Evolutionary conservation across 192 early-diverging fungal species (phyloP).

Genomic region (Coemansia sp.): DNA sequence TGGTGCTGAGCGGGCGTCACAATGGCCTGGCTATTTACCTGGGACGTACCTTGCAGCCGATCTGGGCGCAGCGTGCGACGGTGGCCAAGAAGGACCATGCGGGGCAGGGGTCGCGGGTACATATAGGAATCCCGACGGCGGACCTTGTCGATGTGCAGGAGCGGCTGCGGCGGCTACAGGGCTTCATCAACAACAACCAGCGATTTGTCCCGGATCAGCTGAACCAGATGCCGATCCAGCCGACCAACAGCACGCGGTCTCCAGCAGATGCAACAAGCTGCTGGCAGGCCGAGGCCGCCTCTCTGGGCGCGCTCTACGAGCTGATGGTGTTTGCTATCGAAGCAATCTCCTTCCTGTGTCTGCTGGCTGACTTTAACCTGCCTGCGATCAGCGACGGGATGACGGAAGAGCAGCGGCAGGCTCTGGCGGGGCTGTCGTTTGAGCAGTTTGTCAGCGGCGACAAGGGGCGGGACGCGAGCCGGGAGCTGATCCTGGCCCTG

Average conservation of each 20-base stretch:
- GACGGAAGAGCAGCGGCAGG: constrained; percentile 42
- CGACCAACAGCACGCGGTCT: constrained; percentile 24
- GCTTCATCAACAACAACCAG: constrained; percentile 45
- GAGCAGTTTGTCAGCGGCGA: constrained; percentile 51
- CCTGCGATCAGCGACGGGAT: constrained; percentile 47
- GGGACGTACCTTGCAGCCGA: constrained; percentile 60
- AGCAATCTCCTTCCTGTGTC: constrained; percentile 59
- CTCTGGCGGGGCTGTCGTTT: constrained; percentile 51
- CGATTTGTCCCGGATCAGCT: constrained; percentile 49
- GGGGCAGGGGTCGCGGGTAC: constrained; percentile 6
- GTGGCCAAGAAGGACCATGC: not conserved
- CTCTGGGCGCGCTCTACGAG: constrained; percentile 53
- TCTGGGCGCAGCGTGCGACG: constrained; percentile 59
- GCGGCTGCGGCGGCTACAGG: constrained; percentile 41
- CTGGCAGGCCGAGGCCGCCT: constrained; percentile 57
- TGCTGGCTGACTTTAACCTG: constrained; percentile 63
- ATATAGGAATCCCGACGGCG: constrained; percentile 32
- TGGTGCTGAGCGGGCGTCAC: constrained; percentile 62
- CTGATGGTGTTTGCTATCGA: constrained; percentile 57
- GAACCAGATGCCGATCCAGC: constrained; percentile 48
- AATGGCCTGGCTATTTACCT: constrained; percentile 74
- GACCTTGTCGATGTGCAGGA: constrained; percentile 43
- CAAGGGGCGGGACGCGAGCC: constrained; percentile 52
- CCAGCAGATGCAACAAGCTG: constrained; percentile 34
- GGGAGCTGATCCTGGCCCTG: constrained; percentile 59